phyloP scores from a whole-genome alignment of 2,329 filamentous ascomycete species.

The Zarea fungicola region DNA sequence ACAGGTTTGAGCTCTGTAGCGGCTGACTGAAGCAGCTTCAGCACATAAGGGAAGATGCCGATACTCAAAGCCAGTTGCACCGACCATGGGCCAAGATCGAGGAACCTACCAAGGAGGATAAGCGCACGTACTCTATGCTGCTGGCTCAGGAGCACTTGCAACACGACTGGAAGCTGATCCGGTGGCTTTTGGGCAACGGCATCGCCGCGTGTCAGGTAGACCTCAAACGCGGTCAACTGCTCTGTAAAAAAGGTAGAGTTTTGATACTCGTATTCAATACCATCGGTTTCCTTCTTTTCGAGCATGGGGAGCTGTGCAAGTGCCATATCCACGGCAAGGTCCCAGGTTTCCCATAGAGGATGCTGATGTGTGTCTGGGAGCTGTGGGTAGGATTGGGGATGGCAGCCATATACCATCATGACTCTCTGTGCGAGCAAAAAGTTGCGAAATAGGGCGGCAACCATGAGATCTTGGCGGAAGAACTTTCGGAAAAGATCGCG shows the following conservation, averaged over 20 bases:
- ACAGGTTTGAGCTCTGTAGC: conserved; percentile 92
- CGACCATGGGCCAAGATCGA: conserved; percentile 95
- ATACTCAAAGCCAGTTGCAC: conserved; percentile 97
- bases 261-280: conserved; percentile 80
- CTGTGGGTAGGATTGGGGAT: conserved; percentile 84
- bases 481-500: conserved; percentile 92
- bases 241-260: conserved; percentile 97
- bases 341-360: conserved; percentile 95
- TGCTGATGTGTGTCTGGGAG: conserved; percentile 95
- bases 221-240: conserved; percentile 93
- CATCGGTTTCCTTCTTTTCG: conserved; percentile 70
- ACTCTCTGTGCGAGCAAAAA: conserved; percentile 91
- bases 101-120: conserved; percentile 85
- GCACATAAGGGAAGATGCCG: conserved; percentile 97
- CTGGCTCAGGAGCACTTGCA: conserved; percentile 93
- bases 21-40: conserved; percentile 92
- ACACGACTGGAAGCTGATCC: conserved; percentile 90
- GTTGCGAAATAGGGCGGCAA: conserved; percentile 94
- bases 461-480: conserved; percentile 96
- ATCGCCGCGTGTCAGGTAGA: conserved; percentile 78
- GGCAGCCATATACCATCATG: conserved; percentile 94
- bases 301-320: conserved; percentile 82
- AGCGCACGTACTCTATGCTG: conserved; percentile 87
- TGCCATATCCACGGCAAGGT: conserved; percentile 93
- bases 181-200: conserved; percentile 82